Percentiles rank a stretch among this genome's conserved stretches.
phyloP scores from a whole-genome alignment of 352 stramenopile genomes.

The Phytopythium montanum region DNA sequence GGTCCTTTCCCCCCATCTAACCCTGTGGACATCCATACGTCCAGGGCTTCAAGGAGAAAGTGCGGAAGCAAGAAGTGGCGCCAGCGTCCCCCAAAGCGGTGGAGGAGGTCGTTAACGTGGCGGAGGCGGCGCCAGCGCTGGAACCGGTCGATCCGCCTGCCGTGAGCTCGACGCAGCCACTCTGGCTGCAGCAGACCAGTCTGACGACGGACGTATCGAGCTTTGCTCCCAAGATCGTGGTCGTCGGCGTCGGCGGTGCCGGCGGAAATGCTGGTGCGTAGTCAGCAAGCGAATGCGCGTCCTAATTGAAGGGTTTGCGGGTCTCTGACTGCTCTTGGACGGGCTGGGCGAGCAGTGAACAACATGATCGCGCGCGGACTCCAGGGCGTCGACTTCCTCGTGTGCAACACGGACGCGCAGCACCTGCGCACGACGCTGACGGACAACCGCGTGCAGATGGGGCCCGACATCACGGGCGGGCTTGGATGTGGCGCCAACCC shows the following conservation, averaged over 20 bases:
- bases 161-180: conserved; percentile 57
- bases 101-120: conserved; percentile 10
- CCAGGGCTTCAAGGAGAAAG: conserved; percentile 57
- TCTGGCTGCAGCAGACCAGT: conserved; percentile 73
- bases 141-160: conserved; percentile 37
- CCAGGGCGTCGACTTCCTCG: conserved; percentile 83
- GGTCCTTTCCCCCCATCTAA: background rate
- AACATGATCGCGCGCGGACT: conserved; percentile 87
- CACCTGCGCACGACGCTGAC: conserved; percentile 88
- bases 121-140: conserved; percentile 7
- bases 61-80: conserved; percentile 31
- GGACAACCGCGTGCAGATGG: conserved; percentile 90
- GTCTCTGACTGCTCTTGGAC: background rate
- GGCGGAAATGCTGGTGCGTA: conserved; percentile 78
- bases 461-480: conserved; percentile 79
- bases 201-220: conserved; percentile 56
- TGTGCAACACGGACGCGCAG: conserved; percentile 92
- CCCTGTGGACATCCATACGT: background rate
- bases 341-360: conserved; percentile 48
- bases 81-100: background rate
- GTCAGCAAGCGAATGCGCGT: background rate
- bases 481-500: conserved; percentile 81
- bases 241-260: conserved; percentile 84
- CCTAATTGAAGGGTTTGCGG: too few species aligned
- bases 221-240: conserved; percentile 85